Evolutionary conservation across 768 basidiomycete species (phyloP), one percentile per base, ranked within the genome.

Genomic region (Phylloporus sp.): DNA sequence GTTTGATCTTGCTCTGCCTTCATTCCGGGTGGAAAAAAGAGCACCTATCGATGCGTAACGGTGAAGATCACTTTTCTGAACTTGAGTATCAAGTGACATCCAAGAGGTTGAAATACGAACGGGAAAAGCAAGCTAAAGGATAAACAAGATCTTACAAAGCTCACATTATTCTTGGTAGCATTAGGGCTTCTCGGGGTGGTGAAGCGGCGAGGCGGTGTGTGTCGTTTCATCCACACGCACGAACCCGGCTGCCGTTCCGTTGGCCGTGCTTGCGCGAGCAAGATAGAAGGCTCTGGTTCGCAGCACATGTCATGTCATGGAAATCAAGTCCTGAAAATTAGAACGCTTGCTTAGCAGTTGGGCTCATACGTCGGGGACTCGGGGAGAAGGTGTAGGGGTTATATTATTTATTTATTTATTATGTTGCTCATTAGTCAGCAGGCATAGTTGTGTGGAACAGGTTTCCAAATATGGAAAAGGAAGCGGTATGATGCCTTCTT

Each of bases 381-480:
- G n/a, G n/a, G n/a, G n/a, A n/a, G n/a, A n/a, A n/a, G n/a, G n/a
- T n/a, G n/a, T n/a, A n/a, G n/a, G n/a, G n/a, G n/a, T n/a, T n/a
- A 26, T 36, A 3, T 23, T 38, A 38, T 38, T 38, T 38, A 38
- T 26, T 26, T 38, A 27, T 39, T 28, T 18, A 8, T n/a, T n/a
- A n/a, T n/a, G 11, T 24, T 45, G 13, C 24, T 20, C 6, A 8
- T 59, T 57, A 53, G 58, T 62, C 61, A 62, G 38, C 42, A 9
- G 38, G 22, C 27, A 43, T 62, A 54, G 50, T 52, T 33, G 53
- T 37, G 38, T 47, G 52, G 47, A 62, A 54, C 55, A 64, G 55
- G 23, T 28, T 63, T 52, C 62, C 62, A 54, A 58, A 64, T 41
- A 39, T 22, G 58, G 58, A 22, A 48, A 49, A 24, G n/a, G 47